These are phyloP conservation scores for Paxillus rubicundulus DNA, from an alignment of 768 basidiomycete species.

Conservation along the genomic window DNA sequence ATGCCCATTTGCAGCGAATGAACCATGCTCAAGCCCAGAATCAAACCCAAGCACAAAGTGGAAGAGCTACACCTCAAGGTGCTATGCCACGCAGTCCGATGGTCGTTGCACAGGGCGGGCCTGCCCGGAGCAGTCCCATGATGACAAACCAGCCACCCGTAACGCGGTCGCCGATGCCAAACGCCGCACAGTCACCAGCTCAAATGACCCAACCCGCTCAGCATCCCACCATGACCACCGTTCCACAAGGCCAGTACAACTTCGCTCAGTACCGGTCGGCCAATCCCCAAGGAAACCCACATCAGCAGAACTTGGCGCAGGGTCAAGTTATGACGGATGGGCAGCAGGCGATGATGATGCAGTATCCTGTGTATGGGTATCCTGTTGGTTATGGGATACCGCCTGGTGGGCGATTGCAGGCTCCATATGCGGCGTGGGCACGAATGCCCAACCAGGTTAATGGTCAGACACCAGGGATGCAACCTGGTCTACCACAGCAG, in stretches of 20 bases:
- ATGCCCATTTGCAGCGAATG: slow-evolving; percentile 17
- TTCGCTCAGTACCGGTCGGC: slow-evolving; percentile 35
- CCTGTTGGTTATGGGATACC: slow-evolving; percentile 21
- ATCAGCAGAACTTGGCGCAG: slow-evolving; percentile 27
- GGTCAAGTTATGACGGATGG: slow-evolving; percentile 18
- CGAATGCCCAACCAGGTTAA: slow-evolving; percentile 22
- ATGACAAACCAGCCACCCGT: slow-evolving; percentile 29
- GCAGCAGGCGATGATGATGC: slow-evolving; percentile 32
- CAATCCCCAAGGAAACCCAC: slow-evolving; percentile 25
- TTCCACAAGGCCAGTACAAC: slow-evolving; percentile 32
- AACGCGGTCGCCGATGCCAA: slow-evolving; percentile 18
- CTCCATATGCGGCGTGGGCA: slow-evolving; percentile 27
- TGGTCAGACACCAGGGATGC: slow-evolving; percentile 28
- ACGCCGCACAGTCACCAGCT: slow-evolving; percentile 17
- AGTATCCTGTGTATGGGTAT: slow-evolving; percentile 28
- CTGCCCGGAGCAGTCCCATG: slow-evolving; percentile 37
- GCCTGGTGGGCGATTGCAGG: slow-evolving; percentile 13
- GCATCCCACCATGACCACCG: slow-evolving; percentile 20
- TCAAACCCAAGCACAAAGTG: slow-evolving; percentile 24
- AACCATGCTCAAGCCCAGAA: slow-evolving; percentile 25
- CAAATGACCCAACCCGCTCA: slow-evolving; percentile 26
- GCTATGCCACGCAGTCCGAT: slow-evolving; percentile 14
- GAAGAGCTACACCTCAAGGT: slow-evolving; percentile 30
- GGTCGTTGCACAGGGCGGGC: slow-evolving; percentile 4
- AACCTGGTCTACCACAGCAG: slow-evolving; percentile 28